These are phyloP conservation scores for Cyclostephanos tholiformis DNA, from an alignment of 108 stramenopile genomes.

Conservation along the genomic window DNA sequence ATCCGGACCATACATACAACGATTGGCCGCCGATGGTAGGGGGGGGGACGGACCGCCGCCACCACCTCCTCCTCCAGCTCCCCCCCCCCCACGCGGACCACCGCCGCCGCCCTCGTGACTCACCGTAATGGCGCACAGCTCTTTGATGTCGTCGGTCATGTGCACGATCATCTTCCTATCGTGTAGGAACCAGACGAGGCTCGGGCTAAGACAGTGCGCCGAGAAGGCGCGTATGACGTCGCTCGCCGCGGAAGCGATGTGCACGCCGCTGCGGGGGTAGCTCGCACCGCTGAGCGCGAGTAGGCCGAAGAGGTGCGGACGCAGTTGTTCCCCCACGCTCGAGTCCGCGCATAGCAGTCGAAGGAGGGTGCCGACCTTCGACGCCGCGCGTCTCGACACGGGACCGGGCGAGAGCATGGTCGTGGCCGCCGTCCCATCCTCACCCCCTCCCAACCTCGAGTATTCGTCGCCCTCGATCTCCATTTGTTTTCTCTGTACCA, in stretches of 20 bases:
- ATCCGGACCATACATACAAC: constrained; percentile 73
- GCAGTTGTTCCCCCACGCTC: constrained; percentile 89
- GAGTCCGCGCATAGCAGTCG: constrained; percentile 81
- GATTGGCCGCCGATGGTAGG: constrained; percentile 15
- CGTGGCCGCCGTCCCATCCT: constrained; percentile 25
- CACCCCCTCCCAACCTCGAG: constrained; percentile 25
- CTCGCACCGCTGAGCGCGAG: constrained; percentile 86
- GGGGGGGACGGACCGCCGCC: constrained; percentile 15
- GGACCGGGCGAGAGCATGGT: constrained; percentile 25
- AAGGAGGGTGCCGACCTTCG: constrained; percentile 77
- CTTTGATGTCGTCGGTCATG: constrained; percentile 94
- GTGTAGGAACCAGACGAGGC: constrained; percentile 91
- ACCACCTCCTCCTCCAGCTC: constrained; percentile 3
- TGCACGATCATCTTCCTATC: constrained; percentile 93
- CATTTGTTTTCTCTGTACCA: neutral
- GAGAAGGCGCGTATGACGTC: constrained; percentile 88
- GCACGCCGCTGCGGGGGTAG: constrained; percentile 84
- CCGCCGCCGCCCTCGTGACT: constrained; percentile 12
- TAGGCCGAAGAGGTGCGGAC: constrained; percentile 91
- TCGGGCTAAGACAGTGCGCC: constrained; percentile 73
- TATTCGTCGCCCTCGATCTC: constrained; percentile 16
- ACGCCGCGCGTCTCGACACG: constrained; percentile 62
- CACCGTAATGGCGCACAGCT: constrained; percentile 76
- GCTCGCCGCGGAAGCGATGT: constrained; percentile 85
- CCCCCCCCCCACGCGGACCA: constrained; percentile 16